These are phyloP conservation scores for Trichophyton schoenleinii DNA, from an alignment of 2,329 filamentous ascomycete genomes.

Conservation along the genomic window DNA sequence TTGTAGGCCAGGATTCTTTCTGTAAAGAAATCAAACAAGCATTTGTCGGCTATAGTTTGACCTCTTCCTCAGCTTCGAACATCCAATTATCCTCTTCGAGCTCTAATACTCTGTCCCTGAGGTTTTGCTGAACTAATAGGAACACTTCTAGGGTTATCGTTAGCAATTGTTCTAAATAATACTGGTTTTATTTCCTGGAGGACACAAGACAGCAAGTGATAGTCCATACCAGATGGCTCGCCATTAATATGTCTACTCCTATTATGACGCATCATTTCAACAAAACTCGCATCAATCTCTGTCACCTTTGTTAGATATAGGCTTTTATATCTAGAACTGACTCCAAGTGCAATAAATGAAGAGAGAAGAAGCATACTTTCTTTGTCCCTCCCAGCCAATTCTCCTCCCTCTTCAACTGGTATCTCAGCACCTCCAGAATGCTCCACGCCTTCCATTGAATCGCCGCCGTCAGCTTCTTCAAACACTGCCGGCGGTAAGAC, in stretches of 20 bases:
- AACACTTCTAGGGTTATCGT: conserved; percentile 48
- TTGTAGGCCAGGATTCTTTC: not conserved
- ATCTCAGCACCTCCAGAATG: conserved; percentile 47
- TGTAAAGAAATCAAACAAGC: not conserved
- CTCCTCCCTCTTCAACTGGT: conserved; percentile 12
- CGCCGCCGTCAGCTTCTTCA: conserved; percentile 28
- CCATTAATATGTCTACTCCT: conserved; percentile 40
- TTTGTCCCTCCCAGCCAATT: conserved; percentile 25
- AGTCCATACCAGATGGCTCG: conserved; percentile 50
- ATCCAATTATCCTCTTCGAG: conserved; percentile 83
- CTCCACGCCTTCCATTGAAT: conserved; percentile 29
- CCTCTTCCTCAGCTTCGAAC: conserved; percentile 58
- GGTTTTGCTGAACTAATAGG: conserved; percentile 54
- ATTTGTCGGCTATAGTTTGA: conserved; percentile 15
- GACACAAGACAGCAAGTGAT: not conserved
- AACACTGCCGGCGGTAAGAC: conserved; percentile 25
- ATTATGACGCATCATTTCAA: conserved; percentile 29
- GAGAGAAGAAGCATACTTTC: conserved; percentile 24
- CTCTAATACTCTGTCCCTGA: conserved; percentile 59
- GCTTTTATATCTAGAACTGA: too few species aligned
- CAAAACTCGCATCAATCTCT: conserved; percentile 37
- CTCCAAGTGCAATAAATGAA: not conserved
- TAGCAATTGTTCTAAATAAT: conserved; percentile 12
- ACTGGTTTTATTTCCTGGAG: not conserved
- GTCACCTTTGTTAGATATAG: not conserved